Evolutionary conservation across 768 basidiomycete genomes (phyloP), one percentile per base, ranked within the genome.

Genomic region (Cyathus striatus): DNA sequence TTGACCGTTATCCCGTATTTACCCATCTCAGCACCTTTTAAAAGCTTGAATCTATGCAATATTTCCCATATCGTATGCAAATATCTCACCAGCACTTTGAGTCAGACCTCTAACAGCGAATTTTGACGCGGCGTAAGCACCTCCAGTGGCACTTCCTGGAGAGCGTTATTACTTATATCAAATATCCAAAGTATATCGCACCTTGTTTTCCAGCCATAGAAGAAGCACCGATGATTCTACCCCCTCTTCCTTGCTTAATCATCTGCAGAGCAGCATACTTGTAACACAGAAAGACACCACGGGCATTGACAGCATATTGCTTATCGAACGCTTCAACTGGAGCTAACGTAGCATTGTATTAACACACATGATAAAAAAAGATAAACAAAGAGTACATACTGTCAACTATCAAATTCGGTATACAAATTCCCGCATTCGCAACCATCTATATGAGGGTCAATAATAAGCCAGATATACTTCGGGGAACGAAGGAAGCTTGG

Each of bases 191-290:
- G 20, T 23, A 40, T 22, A 16, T 13, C 23, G 12, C 6, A 64
- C 75, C 73, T 62, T 55, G 48, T 46, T 66, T 65, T 17, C 70
- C 70, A 1, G 57, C 60, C 0, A 67, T 46, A 4, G 72, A 76
- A 7, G 59, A 64, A 1, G 70, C 69, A 12, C 71, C 70, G 16
- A 74, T 61, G 20, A 74, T 67, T 33, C 69, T 55, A 0, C 73
- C 73, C 5, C 73, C 72, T 3, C 49, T 49, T 18, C 69, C 68
- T 53, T 73, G 71, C 20, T 56, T 54, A 24, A 73, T 62, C 73
- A 75, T 75, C 40, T 62, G 58, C 16, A 58, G 37, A 3, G 60
- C 71, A 4, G 72, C 70, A 40, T 64, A 59, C 38, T 66, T 65
- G 51, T 70, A 72, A 49, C 69, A 70, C 1, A 71, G 49, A 30